Conservation (phyloP, 1,284 basidiomycete genomes). For the Sanghuangporus baumii region DNA sequence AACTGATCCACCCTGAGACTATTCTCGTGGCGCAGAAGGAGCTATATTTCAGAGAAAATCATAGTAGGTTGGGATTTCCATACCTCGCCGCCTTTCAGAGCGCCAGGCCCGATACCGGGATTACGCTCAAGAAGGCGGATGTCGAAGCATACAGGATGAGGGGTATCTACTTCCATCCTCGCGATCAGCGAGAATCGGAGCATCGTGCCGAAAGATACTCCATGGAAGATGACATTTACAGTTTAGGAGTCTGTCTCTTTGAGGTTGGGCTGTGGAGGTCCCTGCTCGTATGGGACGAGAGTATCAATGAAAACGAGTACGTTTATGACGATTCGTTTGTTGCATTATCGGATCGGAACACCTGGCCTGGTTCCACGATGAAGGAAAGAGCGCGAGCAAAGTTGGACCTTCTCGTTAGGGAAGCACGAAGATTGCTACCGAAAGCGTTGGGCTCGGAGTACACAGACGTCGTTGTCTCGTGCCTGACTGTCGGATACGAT, state of each 20-base stretch:
- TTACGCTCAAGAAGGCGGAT: background rate
- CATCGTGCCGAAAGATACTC: background rate
- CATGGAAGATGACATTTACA: slow-evolving; percentile 14
- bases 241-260: slow-evolving; percentile 10
- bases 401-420: background rate
- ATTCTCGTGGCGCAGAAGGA: slow-evolving; percentile 1
- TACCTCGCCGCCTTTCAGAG: slow-evolving; percentile 2
- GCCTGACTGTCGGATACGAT: background rate
- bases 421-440: background rate
- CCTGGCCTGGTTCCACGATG: background rate
- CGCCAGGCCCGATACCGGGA: background rate
- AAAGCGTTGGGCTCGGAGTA: background rate
- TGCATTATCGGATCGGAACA: background rate
- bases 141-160: background rate
- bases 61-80: background rate
- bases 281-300: background rate
- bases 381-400: background rate
- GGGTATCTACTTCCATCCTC: slow-evolving; percentile 3
- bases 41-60: background rate
- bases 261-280: slow-evolving; percentile 17
- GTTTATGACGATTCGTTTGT: background rate
- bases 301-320: background rate
- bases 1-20: slow-evolving; percentile 3
- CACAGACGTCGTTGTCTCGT: background rate
- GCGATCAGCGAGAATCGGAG: background rate